Evolutionary conservation across 768 basidiomycete species (phyloP).

Genomic region (Russula compacta): DNA sequence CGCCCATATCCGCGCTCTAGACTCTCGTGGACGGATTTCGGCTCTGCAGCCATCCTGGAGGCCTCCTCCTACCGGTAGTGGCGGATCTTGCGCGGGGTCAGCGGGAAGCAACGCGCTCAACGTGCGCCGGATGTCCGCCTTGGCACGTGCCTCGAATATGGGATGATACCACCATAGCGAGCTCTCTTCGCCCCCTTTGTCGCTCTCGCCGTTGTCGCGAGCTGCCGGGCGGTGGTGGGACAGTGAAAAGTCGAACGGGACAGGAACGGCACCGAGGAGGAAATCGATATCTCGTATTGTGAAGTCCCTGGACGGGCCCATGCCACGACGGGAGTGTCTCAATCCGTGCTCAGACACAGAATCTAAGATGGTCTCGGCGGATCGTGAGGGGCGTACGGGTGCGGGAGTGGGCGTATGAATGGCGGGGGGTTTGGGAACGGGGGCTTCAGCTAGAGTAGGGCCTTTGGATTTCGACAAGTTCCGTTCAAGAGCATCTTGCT

Average conservation of each 20-base stretch:
- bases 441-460: not conserved
- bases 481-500: not conserved
- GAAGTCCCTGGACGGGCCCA: not conserved
- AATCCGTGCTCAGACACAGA: not conserved
- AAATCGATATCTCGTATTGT: not conserved
- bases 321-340: not conserved
- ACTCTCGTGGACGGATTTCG: constrained; percentile 5
- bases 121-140: constrained; percentile 13
- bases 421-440: no score
- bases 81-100: constrained; percentile 2
- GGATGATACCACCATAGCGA: constrained; percentile 11
- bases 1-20: constrained; percentile 8
- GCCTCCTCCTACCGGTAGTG: not conserved
- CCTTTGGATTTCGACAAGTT: not conserved
- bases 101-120: constrained; percentile 3
- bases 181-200: not conserved
- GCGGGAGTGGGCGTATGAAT: not conserved
- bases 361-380: not conserved
- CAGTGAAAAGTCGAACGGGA: not conserved
- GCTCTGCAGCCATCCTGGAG: not conserved
- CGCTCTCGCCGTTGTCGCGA: not conserved
- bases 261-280: constrained; percentile 2
- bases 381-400: not conserved
- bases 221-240: not conserved
- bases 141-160: constrained; percentile 8